Conservation (phyloP, 1,284 basidiomycete genomes). For the Boletus holoroseus region DNA sequence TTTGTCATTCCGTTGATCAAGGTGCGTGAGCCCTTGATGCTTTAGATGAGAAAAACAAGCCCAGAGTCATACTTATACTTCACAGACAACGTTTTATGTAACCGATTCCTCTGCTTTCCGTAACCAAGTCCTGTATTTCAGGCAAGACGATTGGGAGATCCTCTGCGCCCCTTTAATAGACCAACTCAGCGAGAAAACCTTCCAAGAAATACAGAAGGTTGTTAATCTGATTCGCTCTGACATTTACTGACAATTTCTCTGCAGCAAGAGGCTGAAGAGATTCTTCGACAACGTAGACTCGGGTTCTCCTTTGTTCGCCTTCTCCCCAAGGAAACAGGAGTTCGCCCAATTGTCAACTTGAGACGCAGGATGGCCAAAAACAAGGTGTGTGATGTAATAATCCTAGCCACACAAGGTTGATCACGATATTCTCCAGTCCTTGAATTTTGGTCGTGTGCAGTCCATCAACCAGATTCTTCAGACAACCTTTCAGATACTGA, state of each 20-base stretch:
- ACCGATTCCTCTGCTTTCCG: slow-evolving; percentile 88
- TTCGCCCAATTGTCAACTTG: slow-evolving; percentile 93
- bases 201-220: slow-evolving; percentile 57
- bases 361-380: slow-evolving; percentile 51
- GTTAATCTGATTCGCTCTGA: slow-evolving; percentile 2
- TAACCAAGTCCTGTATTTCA: slow-evolving; percentile 88
- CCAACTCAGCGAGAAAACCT: slow-evolving; percentile 62
- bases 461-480: slow-evolving; percentile 88
- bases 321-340: slow-evolving; percentile 90
- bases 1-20: slow-evolving; percentile 78
- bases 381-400: slow-evolving; percentile 9
- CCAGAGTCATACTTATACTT: background rate
- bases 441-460: slow-evolving; percentile 31
- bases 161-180: slow-evolving; percentile 79
- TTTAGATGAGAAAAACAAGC: background rate
- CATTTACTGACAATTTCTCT: slow-evolving; percentile 7
- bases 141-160: slow-evolving; percentile 89
- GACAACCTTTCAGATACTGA: slow-evolving; percentile 78
- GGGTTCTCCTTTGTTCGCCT: slow-evolving; percentile 86
- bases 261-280: slow-evolving; percentile 59
- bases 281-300: slow-evolving; percentile 63
- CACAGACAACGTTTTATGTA: slow-evolving; percentile 86
- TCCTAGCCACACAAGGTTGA: background rate
- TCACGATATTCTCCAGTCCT: slow-evolving; percentile 22
- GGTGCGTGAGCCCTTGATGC: slow-evolving; percentile 38